Base-by-base conservation (phyloP, 805 yeast genomes). In the Pichia deserticola region DNA sequence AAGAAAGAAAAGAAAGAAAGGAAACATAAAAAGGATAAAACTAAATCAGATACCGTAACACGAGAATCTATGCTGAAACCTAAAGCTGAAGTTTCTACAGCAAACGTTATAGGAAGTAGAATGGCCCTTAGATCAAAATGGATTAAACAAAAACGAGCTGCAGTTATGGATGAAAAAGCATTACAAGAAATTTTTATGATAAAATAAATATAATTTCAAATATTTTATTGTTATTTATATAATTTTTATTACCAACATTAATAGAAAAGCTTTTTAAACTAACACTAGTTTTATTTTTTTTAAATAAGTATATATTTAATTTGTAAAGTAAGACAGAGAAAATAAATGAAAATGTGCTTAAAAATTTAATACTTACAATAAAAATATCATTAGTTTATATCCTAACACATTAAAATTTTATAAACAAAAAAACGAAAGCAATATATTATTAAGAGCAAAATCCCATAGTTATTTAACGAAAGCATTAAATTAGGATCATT, bases 101-200 rank as follows among this genome's bases (percentile, higher is more conserved):
- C 65, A 8, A 56, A 73, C 7, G 70, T 68, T 1, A 68, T 77
- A 1, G 57, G 76, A 11, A 76, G 84, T n/a, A 74, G 86, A 60
- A 63, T 81, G 44, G 82, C 95, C 1, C 86, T 86, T 5, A 78
- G 98, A 64, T 82, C 95, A 27, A 84, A 79, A 65, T 90, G 89
- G 84, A 90, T 92, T 49, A 84, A 77, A 56, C 96, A 89, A 65
- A 92, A 92, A 64, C 77, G 93, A 59, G 93, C 95, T 10, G 92
- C 97, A 1, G 89, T 90, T 0, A 79, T 85, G 82, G 98, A 92
- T 63, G 77, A 85, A 3, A 82, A 88, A 64, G 89, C 96, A 12
- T 74, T 92, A 54, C 89, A 87, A 58, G 98, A 92, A 67, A 92
- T 92, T 51, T 87, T 92, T 63, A 92, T 92, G 97, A 79, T 89